Evolutionary conservation across 1,284 basidiomycete species (phyloP).

Genomic region (Rhodotorula sp.): DNA sequence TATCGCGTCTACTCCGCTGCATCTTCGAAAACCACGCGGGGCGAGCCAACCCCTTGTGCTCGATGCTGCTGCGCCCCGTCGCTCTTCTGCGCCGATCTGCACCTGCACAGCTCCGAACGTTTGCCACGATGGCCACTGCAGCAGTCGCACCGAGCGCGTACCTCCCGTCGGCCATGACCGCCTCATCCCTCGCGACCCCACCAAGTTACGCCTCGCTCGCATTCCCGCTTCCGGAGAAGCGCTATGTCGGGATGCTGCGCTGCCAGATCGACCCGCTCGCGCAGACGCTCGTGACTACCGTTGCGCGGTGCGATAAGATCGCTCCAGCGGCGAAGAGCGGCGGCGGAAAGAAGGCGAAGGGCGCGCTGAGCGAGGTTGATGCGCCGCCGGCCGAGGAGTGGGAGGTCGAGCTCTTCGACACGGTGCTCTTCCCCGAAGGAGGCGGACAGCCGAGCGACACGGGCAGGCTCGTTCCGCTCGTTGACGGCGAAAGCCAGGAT

Average conservation of each 20-base stretch:
- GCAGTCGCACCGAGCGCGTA: neutral
- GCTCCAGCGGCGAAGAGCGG: constrained; percentile 16
- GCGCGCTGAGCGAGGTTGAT: neutral
- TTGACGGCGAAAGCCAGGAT: constrained; percentile 34
- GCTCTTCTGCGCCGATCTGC: neutral
- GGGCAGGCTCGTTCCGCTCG: constrained; percentile 59
- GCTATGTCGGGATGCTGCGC: constrained; percentile 43
- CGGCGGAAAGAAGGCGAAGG: constrained; percentile 29
- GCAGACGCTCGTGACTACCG: constrained; percentile 30
- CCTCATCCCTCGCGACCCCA: neutral
- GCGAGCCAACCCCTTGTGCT: too few species aligned
- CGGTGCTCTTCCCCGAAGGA: constrained; percentile 79
- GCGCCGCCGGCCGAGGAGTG: constrained; percentile 28
- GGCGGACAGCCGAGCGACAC: constrained; percentile 83
- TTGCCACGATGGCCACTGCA: neutral
- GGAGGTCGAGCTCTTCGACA: constrained; percentile 70
- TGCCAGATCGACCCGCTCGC: constrained; percentile 44
- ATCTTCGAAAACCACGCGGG: neutral
- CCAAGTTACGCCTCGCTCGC: constrained; percentile 29
- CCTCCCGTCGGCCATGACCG: neutral
- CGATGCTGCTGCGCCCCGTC: neutral
- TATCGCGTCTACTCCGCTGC: neutral
- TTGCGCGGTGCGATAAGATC: constrained; percentile 38
- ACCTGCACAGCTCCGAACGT: neutral
- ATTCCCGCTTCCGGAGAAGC: constrained; percentile 39